Conservation (phyloP, 2,329 filamentous ascomycete genomes). For the Madurella mycetomatis region DNA sequence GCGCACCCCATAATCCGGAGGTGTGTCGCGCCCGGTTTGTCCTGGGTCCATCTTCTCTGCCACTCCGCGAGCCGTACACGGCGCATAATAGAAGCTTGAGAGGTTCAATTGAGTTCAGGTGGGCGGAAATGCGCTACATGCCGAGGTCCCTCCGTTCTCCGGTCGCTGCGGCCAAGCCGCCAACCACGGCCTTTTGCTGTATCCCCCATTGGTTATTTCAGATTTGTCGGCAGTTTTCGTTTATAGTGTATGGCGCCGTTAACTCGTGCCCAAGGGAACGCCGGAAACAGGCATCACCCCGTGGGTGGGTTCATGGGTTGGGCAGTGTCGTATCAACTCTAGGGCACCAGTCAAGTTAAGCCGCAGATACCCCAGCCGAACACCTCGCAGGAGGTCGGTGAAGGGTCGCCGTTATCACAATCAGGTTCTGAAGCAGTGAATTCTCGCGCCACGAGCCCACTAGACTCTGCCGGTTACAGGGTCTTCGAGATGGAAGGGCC, state of each 20-base stretch:
- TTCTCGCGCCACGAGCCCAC: too few relatives aligned
- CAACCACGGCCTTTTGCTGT: background rate
- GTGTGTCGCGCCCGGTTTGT: too few relatives aligned
- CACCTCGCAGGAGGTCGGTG: too few relatives aligned
- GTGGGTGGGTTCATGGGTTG: background rate
- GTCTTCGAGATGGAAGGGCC: too few relatives aligned
- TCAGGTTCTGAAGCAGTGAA: too few relatives aligned
- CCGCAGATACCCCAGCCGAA: slow-evolving; percentile 13
- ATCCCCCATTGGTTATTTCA: slow-evolving; percentile 4
- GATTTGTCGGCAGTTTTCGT: background rate
- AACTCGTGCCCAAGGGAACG: slow-evolving; percentile 6
- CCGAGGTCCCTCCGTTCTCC: slow-evolving; percentile 7
- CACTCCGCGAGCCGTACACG: too few relatives aligned
- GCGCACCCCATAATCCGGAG: too few relatives aligned
- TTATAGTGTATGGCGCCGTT: background rate
- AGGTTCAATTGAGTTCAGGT: too few relatives aligned
- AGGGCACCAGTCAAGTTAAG: slow-evolving; percentile 4
- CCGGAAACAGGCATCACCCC: slow-evolving; percentile 2
- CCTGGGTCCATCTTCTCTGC: too few relatives aligned
- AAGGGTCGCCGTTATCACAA: too few relatives aligned
- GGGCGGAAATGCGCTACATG: background rate
- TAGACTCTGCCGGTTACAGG: too few relatives aligned
- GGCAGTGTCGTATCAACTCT: background rate
- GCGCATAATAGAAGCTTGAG: too few relatives aligned
- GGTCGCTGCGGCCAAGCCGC: background rate